Evolutionary conservation across 2,329 filamentous ascomycete genomes (phyloP).

Genomic region (Thermoascus crustaceus): DNA sequence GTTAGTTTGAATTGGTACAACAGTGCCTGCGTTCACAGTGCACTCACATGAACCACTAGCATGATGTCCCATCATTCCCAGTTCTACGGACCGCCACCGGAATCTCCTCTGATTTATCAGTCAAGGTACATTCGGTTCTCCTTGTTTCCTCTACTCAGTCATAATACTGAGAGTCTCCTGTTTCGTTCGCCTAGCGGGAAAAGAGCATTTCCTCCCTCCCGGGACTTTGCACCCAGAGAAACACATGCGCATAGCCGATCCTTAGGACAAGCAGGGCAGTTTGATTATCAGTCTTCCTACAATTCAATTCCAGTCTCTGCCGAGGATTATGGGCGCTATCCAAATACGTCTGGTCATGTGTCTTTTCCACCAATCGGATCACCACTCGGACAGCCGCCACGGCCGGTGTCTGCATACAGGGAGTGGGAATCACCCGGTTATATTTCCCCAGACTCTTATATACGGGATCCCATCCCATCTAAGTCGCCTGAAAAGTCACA

Average conservation of each 20-base stretch:
- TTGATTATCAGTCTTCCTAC: slow-evolving; percentile 24
- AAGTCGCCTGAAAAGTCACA: slow-evolving; percentile 26
- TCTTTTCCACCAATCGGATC: slow-evolving; percentile 26
- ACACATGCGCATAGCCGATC: slow-evolving; percentile 16
- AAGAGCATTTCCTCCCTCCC: slow-evolving; percentile 22
- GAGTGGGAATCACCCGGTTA: slow-evolving; percentile 27
- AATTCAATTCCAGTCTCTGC: slow-evolving; percentile 19
- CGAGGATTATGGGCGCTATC: slow-evolving; percentile 21
- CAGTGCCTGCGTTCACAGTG: not conserved
- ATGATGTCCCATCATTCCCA: slow-evolving; percentile 22
- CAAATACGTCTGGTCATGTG: slow-evolving; percentile 20
- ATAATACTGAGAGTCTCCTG: slow-evolving; percentile 10
- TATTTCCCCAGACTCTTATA: slow-evolving; percentile 22
- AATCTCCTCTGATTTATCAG: slow-evolving; percentile 26
- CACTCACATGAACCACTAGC: slow-evolving; percentile 19
- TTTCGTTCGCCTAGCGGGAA: slow-evolving; percentile 19
- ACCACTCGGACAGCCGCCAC: slow-evolving; percentile 22
- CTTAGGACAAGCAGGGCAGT: slow-evolving; percentile 19
- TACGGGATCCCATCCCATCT: slow-evolving; percentile 25
- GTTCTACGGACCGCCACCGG: slow-evolving; percentile 21
- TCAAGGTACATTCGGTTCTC: slow-evolving; percentile 25
- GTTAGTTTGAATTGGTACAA: slow-evolving; percentile 17
- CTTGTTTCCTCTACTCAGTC: not conserved
- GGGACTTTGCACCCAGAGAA: slow-evolving; percentile 21
- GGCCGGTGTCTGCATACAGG: slow-evolving; percentile 21